Percentiles rank a stretch among this genome's conserved stretches.
phyloP scores from a whole-genome alignment of 371 early-diverging fungal species.

The Apophysomyces elegans region DNA sequence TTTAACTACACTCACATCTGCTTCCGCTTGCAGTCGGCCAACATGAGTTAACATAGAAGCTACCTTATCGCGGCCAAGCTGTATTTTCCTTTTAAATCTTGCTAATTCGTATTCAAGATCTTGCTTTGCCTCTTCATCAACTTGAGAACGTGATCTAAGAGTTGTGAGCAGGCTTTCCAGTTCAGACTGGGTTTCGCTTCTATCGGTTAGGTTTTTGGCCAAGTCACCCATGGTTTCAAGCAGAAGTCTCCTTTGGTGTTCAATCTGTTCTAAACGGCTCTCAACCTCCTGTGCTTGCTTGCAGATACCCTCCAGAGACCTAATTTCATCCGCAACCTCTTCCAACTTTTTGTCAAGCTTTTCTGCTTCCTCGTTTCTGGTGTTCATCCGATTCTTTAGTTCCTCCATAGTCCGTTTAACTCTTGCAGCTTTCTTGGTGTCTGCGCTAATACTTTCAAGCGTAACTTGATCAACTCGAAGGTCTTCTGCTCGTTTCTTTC shows the following conservation, averaged over 20 bases:
- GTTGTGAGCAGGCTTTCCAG: constrained; percentile 46
- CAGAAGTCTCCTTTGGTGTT: constrained; percentile 45
- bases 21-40: constrained; percentile 30
- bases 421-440: constrained; percentile 77
- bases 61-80: constrained; percentile 16
- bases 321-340: constrained; percentile 41
- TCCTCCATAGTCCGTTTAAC: constrained; percentile 44
- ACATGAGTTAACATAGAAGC: constrained; percentile 25
- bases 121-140: constrained; percentile 21
- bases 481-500: constrained; percentile 74
- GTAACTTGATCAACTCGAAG: constrained; percentile 70
- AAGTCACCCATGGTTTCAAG: constrained; percentile 49
- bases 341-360: constrained; percentile 49
- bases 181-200: constrained; percentile 60
- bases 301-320: constrained; percentile 39
- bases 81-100: constrained; percentile 21
- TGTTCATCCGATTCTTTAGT: constrained; percentile 34
- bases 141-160: constrained; percentile 9
- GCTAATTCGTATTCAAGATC: constrained; percentile 18
- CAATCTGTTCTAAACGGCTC: constrained; percentile 28
- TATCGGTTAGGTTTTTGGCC: constrained; percentile 45
- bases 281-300: constrained; percentile 42
- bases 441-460: constrained; percentile 68
- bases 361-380: constrained; percentile 40
- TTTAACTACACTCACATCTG: constrained; percentile 18